These are phyloP conservation scores for Paramecium caudatum DNA, from an alignment of 73 alveolate species.

Conservation along the genomic window DNA sequence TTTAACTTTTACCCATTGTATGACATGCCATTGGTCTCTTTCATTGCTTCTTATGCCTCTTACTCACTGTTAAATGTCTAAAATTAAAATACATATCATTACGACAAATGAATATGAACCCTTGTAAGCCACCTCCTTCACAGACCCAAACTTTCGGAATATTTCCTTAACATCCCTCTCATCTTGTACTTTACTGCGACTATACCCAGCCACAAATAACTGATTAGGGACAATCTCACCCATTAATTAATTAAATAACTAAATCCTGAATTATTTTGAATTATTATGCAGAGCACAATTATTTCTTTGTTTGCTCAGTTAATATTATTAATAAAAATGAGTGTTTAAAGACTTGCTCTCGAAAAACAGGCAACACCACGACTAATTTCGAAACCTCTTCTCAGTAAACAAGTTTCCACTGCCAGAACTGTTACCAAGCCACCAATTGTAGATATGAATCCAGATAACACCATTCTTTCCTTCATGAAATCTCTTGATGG, in stretches of 20 bases:
- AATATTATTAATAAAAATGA: background rate
- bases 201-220: conserved; percentile 67
- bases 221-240: conserved; percentile 62
- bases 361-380: conserved; percentile 53
- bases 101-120: conserved; percentile 59
- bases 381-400: background rate
- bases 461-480: conserved; percentile 30
- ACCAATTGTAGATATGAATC: background rate
- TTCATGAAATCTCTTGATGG: conserved; percentile 22
- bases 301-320: background rate
- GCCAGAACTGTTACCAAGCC: conserved; percentile 44
- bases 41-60: conserved; percentile 44
- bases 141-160: conserved; percentile 29
- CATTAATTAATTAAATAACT: conserved; percentile 16
- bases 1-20: conserved; percentile 37
- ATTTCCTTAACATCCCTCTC: conserved; percentile 54
- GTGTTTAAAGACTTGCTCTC: conserved; percentile 52
- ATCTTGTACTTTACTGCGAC: background rate
- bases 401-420: background rate
- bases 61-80: conserved; percentile 13
- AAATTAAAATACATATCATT: conserved; percentile 10
- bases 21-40: background rate
- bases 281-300: too few species aligned
- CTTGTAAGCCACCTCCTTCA: conserved; percentile 55
- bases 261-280: background rate